Evolutionary conservation across 2,329 filamentous ascomycete species (phyloP).

Genomic region (Mycosphaerella sp.): DNA sequence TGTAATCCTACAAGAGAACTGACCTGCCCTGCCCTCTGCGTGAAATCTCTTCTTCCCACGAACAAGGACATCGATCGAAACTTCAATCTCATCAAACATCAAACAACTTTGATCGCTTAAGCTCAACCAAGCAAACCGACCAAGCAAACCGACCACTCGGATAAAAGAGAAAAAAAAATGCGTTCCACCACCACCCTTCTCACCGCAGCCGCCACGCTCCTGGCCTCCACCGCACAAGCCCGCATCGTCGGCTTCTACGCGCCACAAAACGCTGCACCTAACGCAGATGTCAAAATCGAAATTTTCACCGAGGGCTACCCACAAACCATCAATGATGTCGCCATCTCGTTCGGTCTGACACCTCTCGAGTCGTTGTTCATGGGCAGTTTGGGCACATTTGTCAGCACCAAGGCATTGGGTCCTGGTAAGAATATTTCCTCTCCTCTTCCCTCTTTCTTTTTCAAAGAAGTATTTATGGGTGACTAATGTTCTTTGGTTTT

Average conservation of each 20-base stretch:
- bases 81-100: too few species aligned
- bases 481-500: too few species aligned
- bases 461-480: too few species aligned
- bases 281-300: slow-evolving; percentile 35
- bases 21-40: too few species aligned
- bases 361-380: neutral
- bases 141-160: too few species aligned
- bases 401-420: slow-evolving; percentile 15
- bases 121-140: too few species aligned
- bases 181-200: slow-evolving; percentile 10
- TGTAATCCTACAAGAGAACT: too few species aligned
- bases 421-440: slow-evolving; percentile 9
- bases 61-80: too few species aligned
- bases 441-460: neutral
- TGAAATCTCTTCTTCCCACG: too few species aligned
- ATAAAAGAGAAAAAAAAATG: neutral
- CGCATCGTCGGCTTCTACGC: slow-evolving; percentile 42
- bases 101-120: too few species aligned
- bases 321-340: slow-evolving; percentile 42
- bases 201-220: slow-evolving; percentile 8
- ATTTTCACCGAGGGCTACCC: slow-evolving; percentile 42
- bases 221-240: slow-evolving; percentile 28
- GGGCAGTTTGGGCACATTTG: slow-evolving; percentile 10
- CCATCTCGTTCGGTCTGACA: slow-evolving; percentile 39
- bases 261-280: slow-evolving; percentile 39